Conservation (phyloP, 306 rosid genomes). For the Cicer bijugum region DNA sequence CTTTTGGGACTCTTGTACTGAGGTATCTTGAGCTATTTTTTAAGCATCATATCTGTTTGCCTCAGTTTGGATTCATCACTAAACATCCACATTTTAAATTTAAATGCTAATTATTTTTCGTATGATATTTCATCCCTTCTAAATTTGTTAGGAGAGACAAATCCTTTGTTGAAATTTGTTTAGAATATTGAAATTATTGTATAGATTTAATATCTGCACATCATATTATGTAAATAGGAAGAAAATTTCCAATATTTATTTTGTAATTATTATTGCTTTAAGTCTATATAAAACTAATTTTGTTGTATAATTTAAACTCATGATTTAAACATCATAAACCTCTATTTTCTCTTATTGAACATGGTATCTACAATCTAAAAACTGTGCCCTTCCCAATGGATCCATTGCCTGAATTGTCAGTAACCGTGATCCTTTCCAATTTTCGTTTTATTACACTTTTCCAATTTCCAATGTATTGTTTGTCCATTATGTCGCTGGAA, state of each 20-base stretch:
- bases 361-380: slow-evolving; percentile 1
- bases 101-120: no score
- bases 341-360: no score
- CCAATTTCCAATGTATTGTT: background rate
- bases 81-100: no score
- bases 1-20: background rate
- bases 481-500: background rate
- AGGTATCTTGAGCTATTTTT: background rate
- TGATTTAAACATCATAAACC: background rate
- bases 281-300: background rate
- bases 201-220: background rate
- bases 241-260: background rate
- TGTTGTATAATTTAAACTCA: background rate
- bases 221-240: background rate
- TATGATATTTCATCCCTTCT: no score
- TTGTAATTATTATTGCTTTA: background rate
- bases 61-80: no score
- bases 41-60: no score
- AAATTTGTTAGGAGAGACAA: no score
- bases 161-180: background rate
- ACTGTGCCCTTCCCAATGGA: background rate
- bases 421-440: background rate
- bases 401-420: background rate
- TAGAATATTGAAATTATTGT: background rate
- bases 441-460: background rate